These are phyloP conservation scores for Entonaema liquescens DNA, from an alignment of 495 filamentous ascomycete species.

Conservation along the genomic window DNA sequence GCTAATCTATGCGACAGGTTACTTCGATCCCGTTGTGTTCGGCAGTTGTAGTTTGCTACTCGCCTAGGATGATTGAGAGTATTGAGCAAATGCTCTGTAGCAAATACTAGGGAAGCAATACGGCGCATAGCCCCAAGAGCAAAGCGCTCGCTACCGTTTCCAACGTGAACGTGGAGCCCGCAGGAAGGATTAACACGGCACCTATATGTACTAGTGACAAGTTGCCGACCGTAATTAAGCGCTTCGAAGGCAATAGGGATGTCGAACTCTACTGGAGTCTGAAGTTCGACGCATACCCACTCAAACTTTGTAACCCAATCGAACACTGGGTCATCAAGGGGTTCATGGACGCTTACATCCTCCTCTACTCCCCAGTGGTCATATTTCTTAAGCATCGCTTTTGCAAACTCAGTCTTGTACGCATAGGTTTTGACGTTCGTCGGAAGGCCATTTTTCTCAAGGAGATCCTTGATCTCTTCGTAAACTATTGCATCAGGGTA, in stretches of 20 bases:
- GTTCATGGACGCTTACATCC: not conserved
- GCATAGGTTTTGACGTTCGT: not conserved
- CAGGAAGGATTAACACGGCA: constrained; percentile 41
- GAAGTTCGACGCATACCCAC: constrained; percentile 26
- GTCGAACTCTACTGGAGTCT: constrained; percentile 9
- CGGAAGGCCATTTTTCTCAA: constrained; percentile 1
- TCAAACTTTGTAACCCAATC: not conserved
- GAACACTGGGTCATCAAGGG: not conserved
- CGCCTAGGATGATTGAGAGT: constrained; percentile 40
- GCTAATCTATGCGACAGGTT: not conserved
- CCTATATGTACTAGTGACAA: constrained; percentile 34
- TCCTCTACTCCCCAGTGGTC: constrained; percentile 8
- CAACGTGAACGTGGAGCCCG: constrained; percentile 54
- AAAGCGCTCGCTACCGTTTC: constrained; percentile 38
- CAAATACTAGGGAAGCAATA: constrained; percentile 45
- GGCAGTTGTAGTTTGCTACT: not conserved
- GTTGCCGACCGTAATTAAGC: constrained; percentile 10
- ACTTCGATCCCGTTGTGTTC: not conserved
- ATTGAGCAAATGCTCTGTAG: constrained; percentile 46
- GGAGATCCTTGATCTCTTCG: not conserved
- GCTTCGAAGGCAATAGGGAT: constrained; percentile 2
- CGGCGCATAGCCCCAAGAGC: constrained; percentile 38
- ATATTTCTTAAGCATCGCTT: not conserved
- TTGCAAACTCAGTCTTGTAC: not conserved
- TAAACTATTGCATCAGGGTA: not conserved